Conservation (phyloP, 139 green algal genomes). For the Medakamo hakoo region DNA sequence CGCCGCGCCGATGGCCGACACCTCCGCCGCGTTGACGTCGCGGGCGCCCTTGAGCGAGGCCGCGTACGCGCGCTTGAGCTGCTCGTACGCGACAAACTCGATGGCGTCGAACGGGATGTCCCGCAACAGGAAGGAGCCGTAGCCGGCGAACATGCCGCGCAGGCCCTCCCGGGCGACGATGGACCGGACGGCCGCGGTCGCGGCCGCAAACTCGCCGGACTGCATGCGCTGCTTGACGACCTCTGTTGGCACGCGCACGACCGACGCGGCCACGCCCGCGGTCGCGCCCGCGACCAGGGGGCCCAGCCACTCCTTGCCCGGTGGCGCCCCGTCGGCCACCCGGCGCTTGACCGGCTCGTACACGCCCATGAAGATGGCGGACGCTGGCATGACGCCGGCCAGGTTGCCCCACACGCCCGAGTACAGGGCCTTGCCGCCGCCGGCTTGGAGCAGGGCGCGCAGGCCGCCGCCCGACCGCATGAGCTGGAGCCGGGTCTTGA, state of each 20-base stretch:
- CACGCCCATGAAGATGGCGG: constrained; percentile 85
- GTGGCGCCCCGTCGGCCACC: constrained; percentile 20
- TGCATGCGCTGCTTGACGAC: constrained; percentile 94
- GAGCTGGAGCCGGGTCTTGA: constrained; percentile 93
- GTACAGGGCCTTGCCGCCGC: constrained; percentile 75
- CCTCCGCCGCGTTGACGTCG: constrained; percentile 46
- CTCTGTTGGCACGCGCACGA: constrained; percentile 90
- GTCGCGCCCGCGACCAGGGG: constrained; percentile 39
- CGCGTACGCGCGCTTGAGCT: constrained; percentile 35
- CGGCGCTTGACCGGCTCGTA: constrained; percentile 82
- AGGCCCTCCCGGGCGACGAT: constrained; percentile 68
- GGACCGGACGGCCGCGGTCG: constrained; percentile 34
- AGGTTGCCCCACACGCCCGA: constrained; percentile 71
- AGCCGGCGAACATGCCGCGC: constrained; percentile 79
- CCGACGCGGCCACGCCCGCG: constrained; percentile 64
- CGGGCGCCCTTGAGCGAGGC: constrained; percentile 16
- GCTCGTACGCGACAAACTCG: constrained; percentile 87
- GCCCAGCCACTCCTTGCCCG: constrained; percentile 28
- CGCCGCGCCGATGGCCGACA: constrained; percentile 46
- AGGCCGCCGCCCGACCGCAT: constrained; percentile 62
- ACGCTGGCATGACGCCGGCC: constrained; percentile 62
- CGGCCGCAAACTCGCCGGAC: constrained; percentile 50
- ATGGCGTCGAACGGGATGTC: constrained; percentile 98
- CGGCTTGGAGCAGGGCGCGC: constrained; percentile 41
- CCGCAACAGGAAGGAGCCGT: constrained; percentile 90